These are phyloP conservation scores for Aspergillus bombycis DNA, from an alignment of 2,329 filamentous ascomycete genomes.

Conservation along the genomic window DNA sequence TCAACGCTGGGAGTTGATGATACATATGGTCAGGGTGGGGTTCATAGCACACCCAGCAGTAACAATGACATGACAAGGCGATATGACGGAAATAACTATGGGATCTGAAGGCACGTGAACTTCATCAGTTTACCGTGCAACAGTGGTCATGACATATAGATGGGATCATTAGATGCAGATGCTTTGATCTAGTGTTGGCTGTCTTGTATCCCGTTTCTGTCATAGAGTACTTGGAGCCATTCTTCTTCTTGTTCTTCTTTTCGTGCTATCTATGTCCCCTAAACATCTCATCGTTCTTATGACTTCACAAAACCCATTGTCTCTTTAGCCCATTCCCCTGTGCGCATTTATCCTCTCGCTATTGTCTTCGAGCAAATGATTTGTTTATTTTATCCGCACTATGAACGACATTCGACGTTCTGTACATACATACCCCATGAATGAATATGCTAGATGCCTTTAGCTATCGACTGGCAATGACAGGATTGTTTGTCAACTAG, in stretches of 20 bases:
- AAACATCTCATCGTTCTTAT: not conserved
- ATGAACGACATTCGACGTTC: slow-evolving; percentile 1
- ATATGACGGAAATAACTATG: slow-evolving; percentile 33
- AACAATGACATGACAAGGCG: slow-evolving; percentile 15
- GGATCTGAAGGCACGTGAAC: slow-evolving; percentile 9
- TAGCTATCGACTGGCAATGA: not conserved
- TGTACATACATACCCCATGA: slow-evolving; percentile 11
- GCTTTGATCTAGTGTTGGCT: slow-evolving; percentile 1
- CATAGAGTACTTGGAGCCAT: not conserved
- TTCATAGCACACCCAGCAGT: not conserved
- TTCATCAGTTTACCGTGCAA: not conserved
- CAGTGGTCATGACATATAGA: not conserved
- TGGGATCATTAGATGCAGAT: not conserved
- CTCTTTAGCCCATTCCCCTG: not conserved
- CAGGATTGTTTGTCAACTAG: not conserved
- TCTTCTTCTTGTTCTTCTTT: not conserved
- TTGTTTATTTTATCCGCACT: not conserved
- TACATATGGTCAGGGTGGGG: slow-evolving; percentile 18
- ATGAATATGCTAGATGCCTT: slow-evolving; percentile 3
- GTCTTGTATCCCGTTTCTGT: not conserved
- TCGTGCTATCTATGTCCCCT: not conserved
- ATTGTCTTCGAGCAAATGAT: not conserved
- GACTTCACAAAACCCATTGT: not conserved
- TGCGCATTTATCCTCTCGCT: not conserved
- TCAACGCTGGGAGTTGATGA: slow-evolving; percentile 28